A percentile compares a stretch with the other conserved stretches of the same genome.
Conservation (phyloP, 2,329 filamentous ascomycete species). For the Monilinia laxa region DNA sequence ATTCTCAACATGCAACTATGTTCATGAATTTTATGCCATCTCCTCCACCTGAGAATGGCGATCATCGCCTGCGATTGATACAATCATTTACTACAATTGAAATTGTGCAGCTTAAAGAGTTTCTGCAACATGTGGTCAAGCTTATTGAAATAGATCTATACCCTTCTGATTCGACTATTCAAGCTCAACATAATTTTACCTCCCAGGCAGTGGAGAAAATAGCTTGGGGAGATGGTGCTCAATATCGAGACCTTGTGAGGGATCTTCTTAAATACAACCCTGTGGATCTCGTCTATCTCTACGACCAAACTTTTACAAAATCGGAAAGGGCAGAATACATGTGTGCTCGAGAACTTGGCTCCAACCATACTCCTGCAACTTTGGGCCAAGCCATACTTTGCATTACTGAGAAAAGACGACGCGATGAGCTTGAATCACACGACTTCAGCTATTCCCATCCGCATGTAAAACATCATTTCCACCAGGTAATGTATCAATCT, state of each 20-base stretch:
- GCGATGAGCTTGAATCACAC: not conserved
- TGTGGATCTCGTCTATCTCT: conserved; percentile 35
- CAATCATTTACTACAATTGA: conserved; percentile 36
- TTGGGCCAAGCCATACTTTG: conserved; percentile 22
- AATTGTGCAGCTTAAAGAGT: conserved; percentile 37
- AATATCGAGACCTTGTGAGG: conserved; percentile 32
- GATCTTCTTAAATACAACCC: conserved; percentile 37
- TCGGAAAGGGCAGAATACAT: conserved; percentile 35
- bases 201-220: conserved; percentile 32
- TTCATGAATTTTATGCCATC: conserved; percentile 19
- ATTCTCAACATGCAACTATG: not conserved
- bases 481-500: conserved; percentile 9
- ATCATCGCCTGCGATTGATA: conserved; percentile 36
- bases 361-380: conserved; percentile 35
- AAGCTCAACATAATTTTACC: conserved; percentile 35
- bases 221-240: conserved; percentile 38
- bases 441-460: not conserved
- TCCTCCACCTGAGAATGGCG: conserved; percentile 31
- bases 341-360: conserved; percentile 30
- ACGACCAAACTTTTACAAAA: conserved; percentile 38
- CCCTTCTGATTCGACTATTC: conserved; percentile 36
- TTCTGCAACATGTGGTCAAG: conserved; percentile 35
- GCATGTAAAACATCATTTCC: not conserved
- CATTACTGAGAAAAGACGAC: conserved; percentile 8
- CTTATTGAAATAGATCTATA: conserved; percentile 37